Evolutionary conservation across 139 green algal genomes (phyloP).

Genomic region (Chara braunii): DNA sequence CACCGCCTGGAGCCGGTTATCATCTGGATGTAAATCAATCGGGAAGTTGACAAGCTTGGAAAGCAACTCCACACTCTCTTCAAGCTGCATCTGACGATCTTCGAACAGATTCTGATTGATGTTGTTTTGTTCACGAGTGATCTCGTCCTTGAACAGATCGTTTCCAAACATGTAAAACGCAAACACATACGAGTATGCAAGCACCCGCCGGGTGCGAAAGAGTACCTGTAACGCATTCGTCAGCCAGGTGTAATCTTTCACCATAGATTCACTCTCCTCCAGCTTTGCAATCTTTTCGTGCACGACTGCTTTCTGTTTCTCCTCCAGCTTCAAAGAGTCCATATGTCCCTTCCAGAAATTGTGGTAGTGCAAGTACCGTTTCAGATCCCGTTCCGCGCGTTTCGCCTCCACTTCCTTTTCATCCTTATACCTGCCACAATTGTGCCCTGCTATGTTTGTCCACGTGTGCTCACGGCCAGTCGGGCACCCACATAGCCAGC

Average conservation of each 20-base stretch:
- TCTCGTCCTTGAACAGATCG: constrained; percentile 62
- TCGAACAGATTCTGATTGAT: constrained; percentile 83
- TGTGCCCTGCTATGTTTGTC: constrained; percentile 68
- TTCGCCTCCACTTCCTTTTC: constrained; percentile 49
- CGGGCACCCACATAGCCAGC: constrained; percentile 78
- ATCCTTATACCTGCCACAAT: constrained; percentile 76
- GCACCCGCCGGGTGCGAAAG: constrained; percentile 53
- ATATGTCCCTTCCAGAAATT: constrained; percentile 74
- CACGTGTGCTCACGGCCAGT: constrained; percentile 74
- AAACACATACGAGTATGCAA: constrained; percentile 75
- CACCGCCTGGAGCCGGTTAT: constrained; percentile 12
- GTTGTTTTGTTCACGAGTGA: constrained; percentile 55
- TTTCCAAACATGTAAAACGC: constrained; percentile 83
- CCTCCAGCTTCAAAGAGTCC: constrained; percentile 48
- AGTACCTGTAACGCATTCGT: constrained; percentile 60
- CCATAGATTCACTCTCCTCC: constrained; percentile 24
- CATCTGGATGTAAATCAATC: constrained; percentile 12
- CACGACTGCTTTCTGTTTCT: constrained; percentile 37
- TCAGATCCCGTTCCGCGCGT: constrained; percentile 55
- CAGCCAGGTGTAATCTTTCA: constrained; percentile 54
- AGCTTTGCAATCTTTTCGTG: constrained; percentile 49
- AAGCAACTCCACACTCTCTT: constrained; percentile 49
- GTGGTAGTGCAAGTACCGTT: constrained; percentile 88
- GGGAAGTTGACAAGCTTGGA: constrained; percentile 10
- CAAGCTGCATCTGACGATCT: constrained; percentile 72